These are phyloP conservation scores for Nicotiana tabacum DNA, from an alignment of 257 asterid species.

Conservation along the genomic window DNA sequence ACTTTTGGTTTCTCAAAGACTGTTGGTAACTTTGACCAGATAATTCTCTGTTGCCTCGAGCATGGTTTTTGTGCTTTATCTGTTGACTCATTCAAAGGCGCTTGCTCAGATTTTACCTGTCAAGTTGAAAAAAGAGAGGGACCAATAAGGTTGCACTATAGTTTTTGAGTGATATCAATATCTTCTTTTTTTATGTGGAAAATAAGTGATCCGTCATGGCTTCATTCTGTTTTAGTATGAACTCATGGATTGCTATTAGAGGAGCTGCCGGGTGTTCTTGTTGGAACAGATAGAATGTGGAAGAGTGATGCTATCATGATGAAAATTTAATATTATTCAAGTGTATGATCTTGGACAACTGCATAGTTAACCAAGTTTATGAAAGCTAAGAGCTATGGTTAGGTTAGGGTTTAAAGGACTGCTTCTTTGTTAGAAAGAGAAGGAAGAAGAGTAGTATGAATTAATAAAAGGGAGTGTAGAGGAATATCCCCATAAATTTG, in stretches of 20 bases:
- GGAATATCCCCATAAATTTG: not conserved
- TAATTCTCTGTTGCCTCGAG: not conserved
- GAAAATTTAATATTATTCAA: not conserved
- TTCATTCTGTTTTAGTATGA: conserved; percentile 1
- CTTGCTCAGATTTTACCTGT: not conserved
- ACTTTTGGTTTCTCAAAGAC: not conserved
- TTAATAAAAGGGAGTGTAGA: not conserved
- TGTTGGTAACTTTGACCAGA: not conserved
- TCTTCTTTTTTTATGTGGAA: not conserved
- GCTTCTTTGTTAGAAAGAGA: not conserved
- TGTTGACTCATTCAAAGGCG: not conserved
- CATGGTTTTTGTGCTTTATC: not conserved
- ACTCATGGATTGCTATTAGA: conserved; percentile 2
- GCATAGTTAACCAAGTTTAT: not conserved
- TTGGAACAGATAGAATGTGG: conserved; percentile 6
- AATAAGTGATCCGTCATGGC: not conserved
- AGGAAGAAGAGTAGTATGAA: not conserved
- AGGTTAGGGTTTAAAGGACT: not conserved
- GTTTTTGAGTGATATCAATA: not conserved
- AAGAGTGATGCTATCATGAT: not conserved
- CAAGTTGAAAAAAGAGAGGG: not conserved
- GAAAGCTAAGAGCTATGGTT: not conserved
- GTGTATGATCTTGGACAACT: not conserved
- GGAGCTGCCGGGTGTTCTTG: not conserved
- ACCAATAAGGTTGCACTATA: not conserved